Evolutionary conservation across 1,284 basidiomycete genomes (phyloP).

Genomic region (Sanghuangporus sanghuang): DNA sequence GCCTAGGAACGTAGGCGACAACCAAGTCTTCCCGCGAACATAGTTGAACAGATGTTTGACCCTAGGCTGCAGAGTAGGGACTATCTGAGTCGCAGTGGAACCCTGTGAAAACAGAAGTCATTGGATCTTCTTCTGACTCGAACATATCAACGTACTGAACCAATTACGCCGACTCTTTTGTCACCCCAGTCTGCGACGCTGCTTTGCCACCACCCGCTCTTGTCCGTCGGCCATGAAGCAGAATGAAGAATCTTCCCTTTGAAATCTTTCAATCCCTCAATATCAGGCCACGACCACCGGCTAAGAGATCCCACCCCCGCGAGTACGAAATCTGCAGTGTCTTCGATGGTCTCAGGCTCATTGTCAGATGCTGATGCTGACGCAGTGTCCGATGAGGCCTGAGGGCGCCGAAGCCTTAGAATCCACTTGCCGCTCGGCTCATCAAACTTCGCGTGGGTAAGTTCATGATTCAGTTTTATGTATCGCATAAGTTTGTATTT

Average conservation of each 20-base stretch:
- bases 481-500: constrained; percentile 51
- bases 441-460: constrained; percentile 45
- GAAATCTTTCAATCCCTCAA: constrained; percentile 47
- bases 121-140: not conserved
- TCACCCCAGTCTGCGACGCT: constrained; percentile 44
- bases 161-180: constrained; percentile 56
- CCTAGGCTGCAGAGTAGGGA: constrained; percentile 50
- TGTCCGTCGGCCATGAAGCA: constrained; percentile 49
- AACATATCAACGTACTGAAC: constrained; percentile 37
- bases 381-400: not conserved
- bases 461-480: constrained; percentile 49
- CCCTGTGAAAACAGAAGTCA: constrained; percentile 33
- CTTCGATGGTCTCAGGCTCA: constrained; percentile 39
- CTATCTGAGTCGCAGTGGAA: constrained; percentile 58
- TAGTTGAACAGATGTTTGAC: constrained; percentile 50
- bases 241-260: constrained; percentile 49
- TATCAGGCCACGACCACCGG: constrained; percentile 56
- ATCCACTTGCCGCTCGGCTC: constrained; percentile 49
- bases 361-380: not conserved
- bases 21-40: constrained; percentile 59
- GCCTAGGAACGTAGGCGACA: constrained; percentile 43
- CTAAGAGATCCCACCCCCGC: constrained; percentile 39
- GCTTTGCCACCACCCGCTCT: constrained; percentile 39
- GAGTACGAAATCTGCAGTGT: constrained; percentile 48
- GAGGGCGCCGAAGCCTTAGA: constrained; percentile 39